Evolutionary conservation across 768 basidiomycete genomes (phyloP), one percentile per base, ranked within the genome.

Genomic region (Termitomyces sp.): DNA sequence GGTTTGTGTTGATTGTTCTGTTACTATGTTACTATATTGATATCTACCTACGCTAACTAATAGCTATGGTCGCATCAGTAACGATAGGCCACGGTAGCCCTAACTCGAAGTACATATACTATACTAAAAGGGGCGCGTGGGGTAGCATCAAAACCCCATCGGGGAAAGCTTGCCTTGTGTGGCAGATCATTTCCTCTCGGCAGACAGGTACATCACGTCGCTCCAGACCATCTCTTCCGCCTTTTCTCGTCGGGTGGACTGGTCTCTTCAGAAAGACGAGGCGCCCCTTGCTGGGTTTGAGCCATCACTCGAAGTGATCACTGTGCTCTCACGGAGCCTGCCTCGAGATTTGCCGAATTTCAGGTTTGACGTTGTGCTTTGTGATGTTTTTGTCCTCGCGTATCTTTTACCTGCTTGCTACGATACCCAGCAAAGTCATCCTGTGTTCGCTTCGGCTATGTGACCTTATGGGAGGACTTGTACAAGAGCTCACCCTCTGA

Each of bases 301-400:
- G 13, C 57, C 67, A 2, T 60, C 69, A 4, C 58, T 80, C 6
- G 62, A 69, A 15, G 63, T 81, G 20, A 64, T 81, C 10, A 59
- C 68, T n/a, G 61, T 64, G 9, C 59, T 73, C 5, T 65, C 72
- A 51, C 49, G 64, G 13, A 46, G 60, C 50, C 64, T 60, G 15
- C 61, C 68, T 52, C 24, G 48, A 36, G 18, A 47, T 49, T 18
- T 65, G 24, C 58, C 62, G 0, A 50, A 60, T 34, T 54, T 58
- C 5, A 29, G 54, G 3, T 52, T 69, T 33, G 62, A 66, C 18
- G 33, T 62, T 1, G 58, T 81, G 33, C 54, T 83, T 10, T 77
- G 78, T 0, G 68, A 77, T 48, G 55, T 85, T 6, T 85, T 81
- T 62, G 60, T 82, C 8, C 73, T 81, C 22, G 80, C 73, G 2